Evolutionary conservation across 495 filamentous ascomycete genomes (phyloP).

Genomic region (Pseudoneurospora amorphoporcata): DNA sequence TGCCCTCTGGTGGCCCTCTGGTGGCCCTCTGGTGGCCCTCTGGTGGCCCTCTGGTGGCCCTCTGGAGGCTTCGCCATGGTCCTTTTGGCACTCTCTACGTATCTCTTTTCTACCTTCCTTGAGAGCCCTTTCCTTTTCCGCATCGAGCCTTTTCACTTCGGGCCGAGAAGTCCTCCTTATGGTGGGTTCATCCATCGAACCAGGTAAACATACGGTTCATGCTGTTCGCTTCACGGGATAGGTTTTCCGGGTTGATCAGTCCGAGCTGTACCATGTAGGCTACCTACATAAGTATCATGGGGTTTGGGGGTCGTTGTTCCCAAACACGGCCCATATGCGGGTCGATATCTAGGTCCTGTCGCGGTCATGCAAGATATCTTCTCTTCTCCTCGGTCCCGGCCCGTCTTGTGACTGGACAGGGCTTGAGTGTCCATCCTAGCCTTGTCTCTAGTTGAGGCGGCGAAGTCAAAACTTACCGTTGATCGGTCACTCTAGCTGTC

Average conservation of each 20-base stretch:
- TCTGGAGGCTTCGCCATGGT: neutral
- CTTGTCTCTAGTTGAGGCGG: neutral
- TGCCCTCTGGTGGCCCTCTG: neutral
- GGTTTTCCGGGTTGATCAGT: neutral
- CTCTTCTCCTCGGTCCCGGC: neutral
- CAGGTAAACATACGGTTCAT: neutral
- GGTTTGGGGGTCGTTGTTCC: neutral
- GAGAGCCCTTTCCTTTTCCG: neutral
- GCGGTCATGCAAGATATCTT: neutral
- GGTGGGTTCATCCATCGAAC: neutral
- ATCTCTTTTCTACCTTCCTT: no score
- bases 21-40: neutral
- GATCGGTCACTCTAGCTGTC: neutral
- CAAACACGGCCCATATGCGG: neutral
- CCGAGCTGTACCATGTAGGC: neutral
- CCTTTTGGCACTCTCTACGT: neutral
- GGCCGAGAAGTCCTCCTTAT: neutral
- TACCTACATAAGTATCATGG: neutral
- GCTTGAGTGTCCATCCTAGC: neutral
- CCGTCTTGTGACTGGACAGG: neutral
- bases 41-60: neutral
- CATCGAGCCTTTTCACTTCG: neutral
- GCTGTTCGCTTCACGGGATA: neutral
- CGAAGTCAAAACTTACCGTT: neutral
- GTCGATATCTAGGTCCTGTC: neutral